Evolutionary conservation across 176 grass and related monocot species (phyloP).

Genomic region (Zizania latifolia): DNA sequence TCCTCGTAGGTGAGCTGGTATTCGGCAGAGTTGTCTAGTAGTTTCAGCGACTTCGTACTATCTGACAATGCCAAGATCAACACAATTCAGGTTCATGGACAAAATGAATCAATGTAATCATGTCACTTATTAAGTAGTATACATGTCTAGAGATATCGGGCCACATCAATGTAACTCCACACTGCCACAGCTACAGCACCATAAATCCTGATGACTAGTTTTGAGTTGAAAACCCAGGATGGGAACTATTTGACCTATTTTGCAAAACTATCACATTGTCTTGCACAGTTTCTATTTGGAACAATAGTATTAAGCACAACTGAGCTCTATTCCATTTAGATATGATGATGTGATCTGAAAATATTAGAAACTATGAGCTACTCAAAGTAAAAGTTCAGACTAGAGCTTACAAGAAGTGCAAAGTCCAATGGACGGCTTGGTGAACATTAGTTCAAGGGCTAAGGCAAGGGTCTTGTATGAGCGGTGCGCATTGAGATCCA

Average conservation of each 20-base stretch:
- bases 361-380: background rate
- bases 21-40: conserved; percentile 52
- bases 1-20: conserved; percentile 88
- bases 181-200: background rate
- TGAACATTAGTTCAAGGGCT: conserved; percentile 82
- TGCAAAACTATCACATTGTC: background rate
- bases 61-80: conserved; percentile 28
- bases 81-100: background rate
- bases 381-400: background rate
- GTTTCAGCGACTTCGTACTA: conserved; percentile 32
- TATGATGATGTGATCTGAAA: background rate
- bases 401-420: conserved; percentile 35
- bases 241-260: background rate
- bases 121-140: background rate
- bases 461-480: conserved; percentile 63
- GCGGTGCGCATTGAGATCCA: conserved; percentile 53
- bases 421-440: conserved; percentile 32
- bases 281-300: background rate
- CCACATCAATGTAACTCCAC: background rate
- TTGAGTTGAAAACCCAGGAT: background rate
- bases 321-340: background rate
- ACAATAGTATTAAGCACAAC: background rate
- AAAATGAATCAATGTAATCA: background rate
- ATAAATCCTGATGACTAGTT: conserved; percentile 16
- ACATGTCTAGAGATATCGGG: background rate